These are phyloP conservation scores for Kodamaea fungicola DNA, from an alignment of 1,139 yeast species.

Conservation along the genomic window DNA sequence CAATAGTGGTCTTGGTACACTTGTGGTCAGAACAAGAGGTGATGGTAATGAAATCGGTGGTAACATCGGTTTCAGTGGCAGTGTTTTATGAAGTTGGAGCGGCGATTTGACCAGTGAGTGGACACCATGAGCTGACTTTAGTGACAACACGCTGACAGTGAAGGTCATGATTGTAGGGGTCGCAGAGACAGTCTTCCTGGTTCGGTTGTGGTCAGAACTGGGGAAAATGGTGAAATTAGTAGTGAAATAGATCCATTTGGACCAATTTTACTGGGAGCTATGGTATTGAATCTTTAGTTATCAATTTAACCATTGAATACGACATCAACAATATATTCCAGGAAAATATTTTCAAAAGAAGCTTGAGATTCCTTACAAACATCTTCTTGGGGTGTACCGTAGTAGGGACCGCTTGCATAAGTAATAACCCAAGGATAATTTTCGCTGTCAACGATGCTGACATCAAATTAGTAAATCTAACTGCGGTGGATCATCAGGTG, in stretches of 20 bases:
- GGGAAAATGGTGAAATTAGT: constrained; percentile 37
- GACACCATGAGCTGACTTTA: constrained; percentile 14
- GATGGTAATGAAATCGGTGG: constrained; percentile 25
- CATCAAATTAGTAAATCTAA: constrained; percentile 4
- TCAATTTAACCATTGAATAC: constrained; percentile 5
- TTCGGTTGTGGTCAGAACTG: constrained; percentile 37
- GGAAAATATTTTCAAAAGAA: constrained; percentile 4
- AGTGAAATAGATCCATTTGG: constrained; percentile 13
- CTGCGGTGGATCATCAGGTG: constrained; percentile 4
- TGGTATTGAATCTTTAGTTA: constrained; percentile 4
- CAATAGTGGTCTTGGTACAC: constrained; percentile 27
- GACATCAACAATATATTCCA: constrained; percentile 3
- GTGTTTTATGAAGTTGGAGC: constrained; percentile 12
- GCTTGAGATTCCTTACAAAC: constrained; percentile 3
- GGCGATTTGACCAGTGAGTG: constrained; percentile 10
- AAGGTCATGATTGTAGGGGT: constrained; percentile 41
- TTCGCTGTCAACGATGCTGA: constrained; percentile 3
- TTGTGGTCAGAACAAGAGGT: constrained; percentile 27
- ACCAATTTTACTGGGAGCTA: constrained; percentile 2
- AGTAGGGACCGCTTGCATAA: constrained; percentile 6
- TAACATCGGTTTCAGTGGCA: constrained; percentile 6
- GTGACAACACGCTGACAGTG: constrained; percentile 26
- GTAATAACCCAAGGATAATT: constrained; percentile 6
- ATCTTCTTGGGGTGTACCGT: constrained; percentile 1
- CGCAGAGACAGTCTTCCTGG: constrained; percentile 27